Conservation (phyloP, 768 basidiomycete genomes). For the Lactarius evosmus region DNA sequence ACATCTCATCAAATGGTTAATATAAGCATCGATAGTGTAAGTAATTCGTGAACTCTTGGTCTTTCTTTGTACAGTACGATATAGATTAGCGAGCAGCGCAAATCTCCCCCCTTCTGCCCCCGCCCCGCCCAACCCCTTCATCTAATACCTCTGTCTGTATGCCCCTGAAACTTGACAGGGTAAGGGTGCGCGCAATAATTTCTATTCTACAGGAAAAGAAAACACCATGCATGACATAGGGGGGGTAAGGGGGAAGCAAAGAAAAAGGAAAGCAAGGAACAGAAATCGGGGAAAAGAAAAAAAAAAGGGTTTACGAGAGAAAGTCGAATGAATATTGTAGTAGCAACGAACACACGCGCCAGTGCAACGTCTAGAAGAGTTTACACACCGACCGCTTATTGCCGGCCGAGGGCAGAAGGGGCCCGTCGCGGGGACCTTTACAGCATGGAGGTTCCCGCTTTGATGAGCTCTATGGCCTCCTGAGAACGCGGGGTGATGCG, state of each 20-base stretch:
- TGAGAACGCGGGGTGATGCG: constrained; percentile 22
- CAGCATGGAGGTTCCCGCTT: constrained; percentile 12
- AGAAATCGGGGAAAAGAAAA: not conserved
- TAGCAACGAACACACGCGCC: no score
- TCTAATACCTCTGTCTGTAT: no score
- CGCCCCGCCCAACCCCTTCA: no score
- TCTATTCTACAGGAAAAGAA: not conserved
- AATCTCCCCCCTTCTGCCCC: not conserved
- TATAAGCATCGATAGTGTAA: not conserved
- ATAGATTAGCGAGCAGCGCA: not conserved
- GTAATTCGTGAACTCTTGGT: not conserved
- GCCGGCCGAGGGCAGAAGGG: not conserved
- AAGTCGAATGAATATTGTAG: not conserved
- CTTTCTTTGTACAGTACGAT: not conserved
- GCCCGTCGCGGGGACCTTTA: constrained; percentile 3
- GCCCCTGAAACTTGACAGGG: not conserved
- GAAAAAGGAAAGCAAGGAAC: not conserved
- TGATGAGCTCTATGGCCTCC: constrained; percentile 19
- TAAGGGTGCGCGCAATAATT: not conserved
- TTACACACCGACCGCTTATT: not conserved
- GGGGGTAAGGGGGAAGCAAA: not conserved
- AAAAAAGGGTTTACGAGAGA: not conserved
- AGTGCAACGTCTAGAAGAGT: no score
- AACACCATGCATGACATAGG: not conserved
- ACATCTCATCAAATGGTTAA: not conserved